Evolutionary conservation across 371 early-diverging fungal genomes (phyloP).

Genomic region (Mucor ambiguus): DNA sequence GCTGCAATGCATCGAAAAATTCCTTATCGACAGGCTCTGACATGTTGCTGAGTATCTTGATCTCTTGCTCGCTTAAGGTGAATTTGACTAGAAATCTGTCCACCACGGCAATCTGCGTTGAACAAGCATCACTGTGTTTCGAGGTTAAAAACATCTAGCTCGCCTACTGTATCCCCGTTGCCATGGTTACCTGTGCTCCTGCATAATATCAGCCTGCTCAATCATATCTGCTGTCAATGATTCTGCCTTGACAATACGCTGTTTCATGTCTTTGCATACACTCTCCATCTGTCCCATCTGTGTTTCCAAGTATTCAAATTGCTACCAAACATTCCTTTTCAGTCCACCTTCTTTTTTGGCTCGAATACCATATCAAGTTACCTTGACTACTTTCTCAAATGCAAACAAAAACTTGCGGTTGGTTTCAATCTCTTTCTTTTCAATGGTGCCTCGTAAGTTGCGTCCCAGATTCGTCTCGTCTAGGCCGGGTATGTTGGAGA

Average conservation of each 20-base stretch:
- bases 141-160: no score
- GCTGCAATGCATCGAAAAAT: slow-evolving; percentile 77
- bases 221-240: slow-evolving; percentile 63
- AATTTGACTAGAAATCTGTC: slow-evolving; percentile 73
- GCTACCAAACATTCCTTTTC: slow-evolving; percentile 30
- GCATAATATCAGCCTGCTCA: slow-evolving; percentile 66
- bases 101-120: slow-evolving; percentile 52
- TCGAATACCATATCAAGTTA: slow-evolving; percentile 12
- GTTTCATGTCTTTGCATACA: slow-evolving; percentile 66
- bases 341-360: no score
- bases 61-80: slow-evolving; percentile 68
- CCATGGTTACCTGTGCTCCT: slow-evolving; percentile 56
- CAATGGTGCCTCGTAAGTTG: slow-evolving; percentile 72
- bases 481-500: slow-evolving; percentile 68
- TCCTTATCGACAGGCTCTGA: slow-evolving; percentile 53
- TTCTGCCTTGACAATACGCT: slow-evolving; percentile 53
- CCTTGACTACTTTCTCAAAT: slow-evolving; percentile 64
- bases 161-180: background rate
- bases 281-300: slow-evolving; percentile 61
- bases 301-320: slow-evolving; percentile 56
- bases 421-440: slow-evolving; percentile 63
- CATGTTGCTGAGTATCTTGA: slow-evolving; percentile 55
- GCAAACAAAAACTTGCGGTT: slow-evolving; percentile 66
- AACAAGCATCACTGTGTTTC: slow-evolving; percentile 52
- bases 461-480: slow-evolving; percentile 60